Percentiles rank a stretch among this genome's conserved stretches.
These are phyloP conservation scores for Cutaneotrichosporon curvatum DNA, from an alignment of 1,284 basidiomycete species.

Conservation along the genomic window DNA sequence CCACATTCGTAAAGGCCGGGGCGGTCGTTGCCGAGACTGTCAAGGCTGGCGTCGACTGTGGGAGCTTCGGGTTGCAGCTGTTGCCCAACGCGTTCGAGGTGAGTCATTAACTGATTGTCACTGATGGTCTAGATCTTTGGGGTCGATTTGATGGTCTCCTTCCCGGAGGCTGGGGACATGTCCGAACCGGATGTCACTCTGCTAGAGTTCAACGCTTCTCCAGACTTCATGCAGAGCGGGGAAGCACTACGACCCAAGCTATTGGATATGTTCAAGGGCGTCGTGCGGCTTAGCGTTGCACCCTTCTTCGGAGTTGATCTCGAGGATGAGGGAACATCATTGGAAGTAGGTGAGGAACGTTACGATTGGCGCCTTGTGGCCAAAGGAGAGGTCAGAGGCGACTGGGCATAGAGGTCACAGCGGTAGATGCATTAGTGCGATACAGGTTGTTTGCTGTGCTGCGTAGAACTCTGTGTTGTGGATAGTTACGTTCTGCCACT, in stretches of 20 bases:
- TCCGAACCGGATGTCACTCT: constrained; percentile 57
- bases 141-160: constrained; percentile 76
- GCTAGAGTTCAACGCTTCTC: constrained; percentile 89
- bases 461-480: not conserved
- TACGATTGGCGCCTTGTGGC: constrained; percentile 41
- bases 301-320: constrained; percentile 51
- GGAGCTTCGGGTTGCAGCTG: constrained; percentile 52
- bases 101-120: constrained; percentile 7
- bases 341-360: constrained; percentile 30
- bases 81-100: constrained; percentile 87
- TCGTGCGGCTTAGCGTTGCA: constrained; percentile 60
- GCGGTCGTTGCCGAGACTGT: constrained; percentile 71
- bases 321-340: constrained; percentile 1
- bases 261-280: constrained; percentile 68
- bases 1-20: constrained; percentile 59
- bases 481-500: no score
- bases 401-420: constrained; percentile 6
- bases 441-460: not conserved
- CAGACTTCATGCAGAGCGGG: constrained; percentile 91
- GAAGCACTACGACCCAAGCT: constrained; percentile 66
- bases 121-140: constrained; percentile 60
- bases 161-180: constrained; percentile 46
- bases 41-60: constrained; percentile 72
- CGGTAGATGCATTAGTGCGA: not conserved
- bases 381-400: constrained; percentile 35